Base-by-base conservation (phyloP, 1,139 yeast species). In the Kurtzmaniella quercitrusa region DNA sequence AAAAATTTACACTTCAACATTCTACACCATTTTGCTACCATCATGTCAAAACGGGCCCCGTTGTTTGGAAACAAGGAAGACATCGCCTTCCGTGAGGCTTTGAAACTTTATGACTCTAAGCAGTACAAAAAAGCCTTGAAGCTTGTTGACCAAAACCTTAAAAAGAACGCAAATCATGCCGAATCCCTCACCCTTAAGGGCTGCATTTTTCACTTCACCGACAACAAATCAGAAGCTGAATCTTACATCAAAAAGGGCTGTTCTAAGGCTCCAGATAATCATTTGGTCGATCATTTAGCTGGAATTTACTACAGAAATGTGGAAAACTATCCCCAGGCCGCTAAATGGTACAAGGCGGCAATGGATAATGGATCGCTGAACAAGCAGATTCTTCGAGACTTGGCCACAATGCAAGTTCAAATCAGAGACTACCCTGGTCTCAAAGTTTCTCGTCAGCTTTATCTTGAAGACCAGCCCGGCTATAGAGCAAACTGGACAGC, bases 401-500 rank as follows among this genome's bases (percentile, higher is more conserved):
- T 93, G 56, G 77, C 95, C 8, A 73, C 84, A 39, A 73, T 88
- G 64, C 94, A 91, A 57, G 70, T 86, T 30, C 98, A 93, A 54
- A 71, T 74, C 47, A 80, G 96, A 48, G 93, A 88, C 56, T 88
- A 71, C 59, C 78, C 76, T 52, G 74, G 75, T 32, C 74, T 87
- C 50, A 73, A 76, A 6, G 75, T 66, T 15, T 76, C 93, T 2
- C 77, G 98, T 55, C 80, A 79, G 48, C 74, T 74, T 38, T 81
- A 82, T 56, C 73, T 94, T 61, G 88, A 85, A 53, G 76, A 78
- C 36, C 86, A 80, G 53, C 84, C 96, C 11, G 96, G 95, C 0
- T 84, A 80, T 58, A 78, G 97, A 50, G 93, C 94, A 51, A 85
- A 88, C 56, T 94, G 98, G 97, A 86, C 96, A 2, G 84, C 86